Evolutionary conservation across 257 asterid genomes (phyloP).

Genomic region (Nicotiana benthamiana): DNA sequence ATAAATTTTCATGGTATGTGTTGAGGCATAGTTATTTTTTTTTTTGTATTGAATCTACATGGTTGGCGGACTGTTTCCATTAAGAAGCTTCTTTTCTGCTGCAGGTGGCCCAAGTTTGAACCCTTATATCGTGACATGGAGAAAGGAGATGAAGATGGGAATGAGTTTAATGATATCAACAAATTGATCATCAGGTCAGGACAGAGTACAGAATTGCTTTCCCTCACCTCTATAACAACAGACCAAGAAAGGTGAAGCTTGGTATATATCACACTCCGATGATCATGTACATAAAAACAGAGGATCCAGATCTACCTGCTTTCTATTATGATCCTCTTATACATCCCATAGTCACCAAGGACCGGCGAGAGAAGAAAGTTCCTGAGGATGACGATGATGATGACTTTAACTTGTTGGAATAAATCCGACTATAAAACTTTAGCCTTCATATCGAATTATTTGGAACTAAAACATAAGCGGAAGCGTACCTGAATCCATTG

Average conservation of each 20-base stretch:
- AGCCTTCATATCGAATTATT: too few relatives aligned
- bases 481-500: too few relatives aligned
- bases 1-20: neutral
- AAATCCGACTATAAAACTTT: too few relatives aligned
- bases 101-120: constrained; percentile 98
- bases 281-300: constrained; percentile 95
- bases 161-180: constrained; percentile 92
- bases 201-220: constrained; percentile 98
- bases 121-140: constrained; percentile 99
- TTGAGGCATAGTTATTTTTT: neutral
- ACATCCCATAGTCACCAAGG: constrained; percentile 87
- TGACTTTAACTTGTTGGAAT: constrained; percentile 60
- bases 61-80: neutral
- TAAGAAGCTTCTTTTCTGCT: neutral
- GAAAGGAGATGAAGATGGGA: constrained; percentile 99
- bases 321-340: constrained; percentile 90
- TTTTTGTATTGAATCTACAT: too few relatives aligned
- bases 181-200: constrained; percentile 95
- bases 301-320: constrained; percentile 99
- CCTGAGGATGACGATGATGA: constrained; percentile 83
- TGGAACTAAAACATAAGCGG: too few relatives aligned
- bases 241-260: constrained; percentile 93
- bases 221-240: constrained; percentile 88
- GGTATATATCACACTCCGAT: constrained; percentile 88
- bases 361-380: constrained; percentile 59